Conservation (phyloP, 2,329 filamentous ascomycete genomes). For the Purpureocillium lavendulum region DNA sequence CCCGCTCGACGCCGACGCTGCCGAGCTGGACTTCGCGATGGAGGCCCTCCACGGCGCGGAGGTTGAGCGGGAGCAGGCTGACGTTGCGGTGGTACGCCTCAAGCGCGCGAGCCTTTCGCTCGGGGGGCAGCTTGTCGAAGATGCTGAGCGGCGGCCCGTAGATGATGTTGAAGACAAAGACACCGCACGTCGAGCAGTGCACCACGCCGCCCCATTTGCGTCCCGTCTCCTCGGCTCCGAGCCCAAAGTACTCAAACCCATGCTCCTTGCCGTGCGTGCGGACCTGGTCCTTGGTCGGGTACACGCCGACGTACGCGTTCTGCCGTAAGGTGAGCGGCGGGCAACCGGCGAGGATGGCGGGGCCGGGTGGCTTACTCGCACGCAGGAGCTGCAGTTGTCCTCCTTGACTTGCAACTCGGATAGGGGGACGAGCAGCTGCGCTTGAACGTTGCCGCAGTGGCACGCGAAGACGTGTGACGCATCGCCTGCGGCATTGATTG, state of each 20-base stretch:
- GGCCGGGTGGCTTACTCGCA: too few relatives aligned
- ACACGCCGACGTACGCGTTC: conserved; percentile 18
- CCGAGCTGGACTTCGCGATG: conserved; percentile 1
- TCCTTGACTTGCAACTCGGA: conserved; percentile 31
- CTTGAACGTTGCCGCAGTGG: conserved; percentile 15
- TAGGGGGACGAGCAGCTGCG: conserved; percentile 17
- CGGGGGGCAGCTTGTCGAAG: conserved; percentile 16
- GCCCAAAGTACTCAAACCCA: conserved; percentile 14
- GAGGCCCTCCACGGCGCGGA: conserved; percentile 14
- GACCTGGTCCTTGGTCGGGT: conserved; percentile 18
- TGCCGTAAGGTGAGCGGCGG: conserved; percentile 2
- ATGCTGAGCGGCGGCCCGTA: conserved; percentile 19
- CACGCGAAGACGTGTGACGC: conserved; percentile 14
- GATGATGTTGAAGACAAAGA: conserved; percentile 16
- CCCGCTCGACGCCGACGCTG: conserved; percentile 6
- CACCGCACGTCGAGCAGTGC: conserved; percentile 20
- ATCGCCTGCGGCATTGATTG: neutral
- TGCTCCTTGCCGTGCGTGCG: conserved; percentile 13
- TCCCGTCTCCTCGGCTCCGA: conserved; percentile 2
- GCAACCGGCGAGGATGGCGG: neutral
- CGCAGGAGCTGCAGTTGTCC: conserved; percentile 26
- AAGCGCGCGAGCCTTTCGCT: conserved; percentile 13
- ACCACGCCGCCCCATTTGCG: conserved; percentile 11
- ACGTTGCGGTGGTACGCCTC: conserved; percentile 14
- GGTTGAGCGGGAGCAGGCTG: conserved; percentile 15